Evolutionary conservation across 768 basidiomycete species (phyloP).

Genomic region (Naganishia vishniacii): DNA sequence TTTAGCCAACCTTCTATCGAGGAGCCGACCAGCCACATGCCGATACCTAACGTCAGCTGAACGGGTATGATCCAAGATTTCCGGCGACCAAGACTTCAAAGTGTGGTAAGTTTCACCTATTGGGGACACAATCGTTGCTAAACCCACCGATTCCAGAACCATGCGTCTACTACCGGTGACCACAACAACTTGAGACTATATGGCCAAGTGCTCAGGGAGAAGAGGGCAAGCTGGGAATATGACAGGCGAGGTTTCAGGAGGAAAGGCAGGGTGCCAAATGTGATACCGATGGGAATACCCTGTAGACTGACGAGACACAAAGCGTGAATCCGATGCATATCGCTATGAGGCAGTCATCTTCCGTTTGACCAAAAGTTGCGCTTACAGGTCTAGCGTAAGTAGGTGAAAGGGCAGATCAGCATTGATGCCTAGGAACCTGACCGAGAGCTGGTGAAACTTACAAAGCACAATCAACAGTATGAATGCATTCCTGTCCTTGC

Average conservation of each 20-base stretch:
- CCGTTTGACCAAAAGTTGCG: too few species aligned
- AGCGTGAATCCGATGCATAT: too few species aligned
- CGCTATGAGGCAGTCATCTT: too few species aligned
- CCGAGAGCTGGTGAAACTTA: conserved; percentile 52
- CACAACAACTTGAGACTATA: conserved; percentile 95
- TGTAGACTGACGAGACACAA: conserved; percentile 54
- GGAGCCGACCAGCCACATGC: conserved; percentile 54
- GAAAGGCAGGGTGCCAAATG: conserved; percentile 93
- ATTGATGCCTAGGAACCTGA: not conserved
- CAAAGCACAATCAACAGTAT: conserved; percentile 78
- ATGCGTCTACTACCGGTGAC: conserved; percentile 94
- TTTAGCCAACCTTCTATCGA: conserved; percentile 71
- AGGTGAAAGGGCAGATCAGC: too few species aligned
- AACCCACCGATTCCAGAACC: conserved; percentile 57
- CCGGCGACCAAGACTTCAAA: conserved; percentile 61
- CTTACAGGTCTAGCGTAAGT: conserved; percentile 27
- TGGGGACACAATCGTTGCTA: not conserved
- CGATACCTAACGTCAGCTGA: conserved; percentile 77
- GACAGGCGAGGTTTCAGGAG: conserved; percentile 89
- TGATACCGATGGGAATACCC: conserved; percentile 89
- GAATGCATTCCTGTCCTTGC: conserved; percentile 71
- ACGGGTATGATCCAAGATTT: conserved; percentile 99
- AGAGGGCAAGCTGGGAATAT: conserved; percentile 91
- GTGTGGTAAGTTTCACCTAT: not conserved
- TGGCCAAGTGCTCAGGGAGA: conserved; percentile 69